Percentiles rank a stretch among this genome's conserved stretches.
These are phyloP conservation scores for Claviceps fusiformis DNA, from an alignment of 2,329 filamentous ascomycete genomes.

Conservation along the genomic window DNA sequence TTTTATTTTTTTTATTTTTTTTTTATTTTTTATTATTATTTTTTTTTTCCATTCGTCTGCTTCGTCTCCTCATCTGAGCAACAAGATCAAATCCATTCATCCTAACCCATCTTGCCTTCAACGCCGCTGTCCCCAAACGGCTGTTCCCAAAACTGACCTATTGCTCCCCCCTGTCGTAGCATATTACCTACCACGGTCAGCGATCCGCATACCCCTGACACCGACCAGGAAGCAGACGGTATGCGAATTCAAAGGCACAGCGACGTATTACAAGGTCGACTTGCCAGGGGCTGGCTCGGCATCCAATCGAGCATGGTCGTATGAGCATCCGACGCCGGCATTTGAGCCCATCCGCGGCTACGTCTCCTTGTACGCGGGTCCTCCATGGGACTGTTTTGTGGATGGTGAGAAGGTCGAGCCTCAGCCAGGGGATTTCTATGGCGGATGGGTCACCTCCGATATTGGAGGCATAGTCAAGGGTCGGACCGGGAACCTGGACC, in stretches of 20 bases:
- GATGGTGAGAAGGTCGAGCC: slow-evolving; percentile 45
- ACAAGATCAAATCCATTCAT: not conserved
- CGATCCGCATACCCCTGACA: slow-evolving; percentile 32
- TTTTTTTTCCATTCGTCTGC: no score
- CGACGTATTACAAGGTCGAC: slow-evolving; percentile 41
- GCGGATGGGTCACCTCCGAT: slow-evolving; percentile 49
- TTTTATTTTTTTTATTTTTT: not conserved
- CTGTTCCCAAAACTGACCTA: not conserved
- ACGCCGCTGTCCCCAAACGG: not conserved
- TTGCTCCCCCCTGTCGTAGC: slow-evolving; percentile 15
- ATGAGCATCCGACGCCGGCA: slow-evolving; percentile 35
- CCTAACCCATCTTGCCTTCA: no score
- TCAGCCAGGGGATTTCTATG: slow-evolving; percentile 50
- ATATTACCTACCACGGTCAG: slow-evolving; percentile 44
- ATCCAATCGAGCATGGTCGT: slow-evolving; percentile 43
- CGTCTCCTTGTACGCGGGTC: slow-evolving; percentile 45
- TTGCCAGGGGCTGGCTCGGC: slow-evolving; percentile 28
- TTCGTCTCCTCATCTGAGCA: no score
- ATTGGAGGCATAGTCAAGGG: slow-evolving; percentile 39
- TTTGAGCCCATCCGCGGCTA: slow-evolving; percentile 41
- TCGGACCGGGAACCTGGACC: slow-evolving; percentile 25
- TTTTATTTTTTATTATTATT: not conserved
- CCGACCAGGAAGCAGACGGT: slow-evolving; percentile 31
- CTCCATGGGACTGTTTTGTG: slow-evolving; percentile 49
- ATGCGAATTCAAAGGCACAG: slow-evolving; percentile 49